phyloP scores from a whole-genome alignment of 345 rosid species.

The Eucalyptus grandis region DNA sequence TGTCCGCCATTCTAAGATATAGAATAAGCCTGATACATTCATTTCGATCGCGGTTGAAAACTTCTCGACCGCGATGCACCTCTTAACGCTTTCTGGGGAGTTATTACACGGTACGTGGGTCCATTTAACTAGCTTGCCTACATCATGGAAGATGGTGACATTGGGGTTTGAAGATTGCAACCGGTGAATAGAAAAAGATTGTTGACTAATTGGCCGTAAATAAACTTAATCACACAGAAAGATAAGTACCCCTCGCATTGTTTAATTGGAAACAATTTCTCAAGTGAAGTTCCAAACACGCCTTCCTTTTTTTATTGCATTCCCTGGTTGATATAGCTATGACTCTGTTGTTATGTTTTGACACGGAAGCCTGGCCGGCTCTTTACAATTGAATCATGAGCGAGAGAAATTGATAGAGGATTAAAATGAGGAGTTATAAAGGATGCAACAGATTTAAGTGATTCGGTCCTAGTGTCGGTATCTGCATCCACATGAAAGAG shows the following conservation, averaged over 20 bases:
- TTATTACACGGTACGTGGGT: neutral
- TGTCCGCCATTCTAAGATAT: neutral
- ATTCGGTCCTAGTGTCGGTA: neutral
- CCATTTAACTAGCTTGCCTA: neutral
- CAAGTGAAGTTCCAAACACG: neutral
- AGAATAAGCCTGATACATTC: too few species aligned
- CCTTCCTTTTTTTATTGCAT: neutral
- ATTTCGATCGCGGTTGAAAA: too few species aligned
- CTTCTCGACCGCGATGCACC: too few species aligned
- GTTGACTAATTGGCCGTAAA: neutral
- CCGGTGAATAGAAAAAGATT: neutral
- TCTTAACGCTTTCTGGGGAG: neutral
- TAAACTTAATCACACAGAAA: neutral
- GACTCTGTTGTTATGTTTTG: neutral
- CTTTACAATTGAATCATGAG: neutral
- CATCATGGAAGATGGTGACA: neutral
- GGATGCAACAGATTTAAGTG: rapidly evolving
- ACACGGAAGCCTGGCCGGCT: neutral
- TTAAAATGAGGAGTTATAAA: neutral
- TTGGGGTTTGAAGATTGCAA: neutral
- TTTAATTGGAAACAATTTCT: neutral
- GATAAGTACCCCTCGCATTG: neutral
- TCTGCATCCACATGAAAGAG: neutral
- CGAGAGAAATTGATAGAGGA: neutral
- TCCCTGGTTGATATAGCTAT: neutral